Evolutionary conservation across 176 grass and related monocot genomes (phyloP).

Genomic region (Triticum timopheevii): DNA sequence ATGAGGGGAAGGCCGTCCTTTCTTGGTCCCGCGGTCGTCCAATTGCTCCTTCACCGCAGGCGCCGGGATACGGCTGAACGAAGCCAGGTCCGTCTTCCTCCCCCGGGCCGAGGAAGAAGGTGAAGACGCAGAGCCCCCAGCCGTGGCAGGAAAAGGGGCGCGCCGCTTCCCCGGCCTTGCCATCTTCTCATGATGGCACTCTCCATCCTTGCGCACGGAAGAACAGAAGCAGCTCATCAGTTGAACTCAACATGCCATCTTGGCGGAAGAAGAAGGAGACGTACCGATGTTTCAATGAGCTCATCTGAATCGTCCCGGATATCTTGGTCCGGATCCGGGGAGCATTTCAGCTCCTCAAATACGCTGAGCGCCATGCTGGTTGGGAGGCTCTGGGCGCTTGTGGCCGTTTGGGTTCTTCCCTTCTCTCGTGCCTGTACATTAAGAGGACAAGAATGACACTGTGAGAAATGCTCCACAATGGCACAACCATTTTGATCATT

Average conservation of each 20-base stretch:
- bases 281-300: constrained; percentile 54
- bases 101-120: constrained; percentile 31
- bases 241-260: not conserved
- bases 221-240: not conserved
- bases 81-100: constrained; percentile 65
- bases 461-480: not conserved
- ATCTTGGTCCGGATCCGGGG: constrained; percentile 47
- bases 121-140: constrained; percentile 28
- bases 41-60: constrained; percentile 16
- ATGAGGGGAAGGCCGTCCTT: constrained; percentile 32
- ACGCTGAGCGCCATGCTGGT: constrained; percentile 1
- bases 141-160: constrained; percentile 16
- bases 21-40: constrained; percentile 36
- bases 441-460: not conserved
- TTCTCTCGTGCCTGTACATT: constrained; percentile 38
- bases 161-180: constrained; percentile 62
- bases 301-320: constrained; percentile 45
- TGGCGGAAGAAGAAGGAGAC: not conserved
- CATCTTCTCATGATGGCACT: constrained; percentile 3
- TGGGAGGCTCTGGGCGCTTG: constrained; percentile 37
- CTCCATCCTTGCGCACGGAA: constrained; percentile 46
- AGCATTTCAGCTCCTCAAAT: constrained; percentile 45
- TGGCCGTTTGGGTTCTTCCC: constrained; percentile 18
- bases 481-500: not conserved
- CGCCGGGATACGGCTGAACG: constrained; percentile 15